phyloP scores from a whole-genome alignment of 345 rosid genomes.

The Corymbia maculata region DNA sequence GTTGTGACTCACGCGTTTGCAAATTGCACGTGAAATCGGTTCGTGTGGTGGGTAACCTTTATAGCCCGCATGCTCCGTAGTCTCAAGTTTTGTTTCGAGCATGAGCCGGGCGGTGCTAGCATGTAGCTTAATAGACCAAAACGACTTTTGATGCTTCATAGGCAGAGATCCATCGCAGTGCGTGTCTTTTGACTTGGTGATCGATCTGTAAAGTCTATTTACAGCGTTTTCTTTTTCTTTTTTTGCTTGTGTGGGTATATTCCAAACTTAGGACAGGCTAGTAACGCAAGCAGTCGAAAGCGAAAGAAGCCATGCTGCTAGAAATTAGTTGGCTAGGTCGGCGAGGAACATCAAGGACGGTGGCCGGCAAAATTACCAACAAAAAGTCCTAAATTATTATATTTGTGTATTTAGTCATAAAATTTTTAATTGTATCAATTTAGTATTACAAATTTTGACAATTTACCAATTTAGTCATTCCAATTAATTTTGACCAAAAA shows the following conservation, averaged over 20 bases:
- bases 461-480: not conserved
- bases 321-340: not conserved
- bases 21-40: not conserved
- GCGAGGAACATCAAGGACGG: not conserved
- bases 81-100: not conserved
- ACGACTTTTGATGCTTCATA: not conserved
- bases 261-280: not conserved
- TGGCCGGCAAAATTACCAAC: not conserved
- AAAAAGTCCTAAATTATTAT: not conserved
- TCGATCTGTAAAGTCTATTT: not conserved
- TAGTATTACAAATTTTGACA: not conserved
- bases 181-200: not conserved
- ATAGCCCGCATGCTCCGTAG: too few species aligned
- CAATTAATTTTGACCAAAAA: not conserved
- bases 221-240: not conserved
- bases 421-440: fast-evolving
- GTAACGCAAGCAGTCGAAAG: not conserved
- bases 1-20: not conserved
- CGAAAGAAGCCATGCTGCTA: not conserved
- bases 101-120: not conserved
- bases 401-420: not conserved
- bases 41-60: not conserved
- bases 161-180: not conserved
- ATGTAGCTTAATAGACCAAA: not conserved
- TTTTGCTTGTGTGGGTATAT: not conserved